Base-by-base conservation (phyloP, 2,329 filamentous ascomycete species). In the Zopfia rhizophila region DNA sequence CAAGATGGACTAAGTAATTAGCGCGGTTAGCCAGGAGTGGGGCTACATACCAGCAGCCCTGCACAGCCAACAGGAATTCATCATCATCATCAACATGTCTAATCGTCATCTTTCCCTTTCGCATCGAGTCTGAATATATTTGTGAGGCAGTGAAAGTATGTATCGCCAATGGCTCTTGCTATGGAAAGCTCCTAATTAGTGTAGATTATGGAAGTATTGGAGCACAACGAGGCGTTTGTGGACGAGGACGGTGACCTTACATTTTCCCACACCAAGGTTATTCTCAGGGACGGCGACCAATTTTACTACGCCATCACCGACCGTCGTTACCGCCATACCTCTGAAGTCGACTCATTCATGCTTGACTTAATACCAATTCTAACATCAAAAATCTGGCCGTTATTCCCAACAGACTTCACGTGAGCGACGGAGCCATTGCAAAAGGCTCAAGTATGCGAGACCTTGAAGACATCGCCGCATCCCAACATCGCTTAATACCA, bases 401-500 rank as follows among this genome's bases (percentile, higher is more conserved):
- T 42, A 27, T 28, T 30, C 28, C 25, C 36, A 36, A 22, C 40
- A 22, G 37, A 14, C 28, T 44, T 44, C 23, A 44, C 30, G n/a
- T 25, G 24, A 36, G 40, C 31, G 7, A 13, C 31, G 10, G 31
- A 44, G 13, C 31, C 31, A 12, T 25, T 37, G 23, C 40, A 22
- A 16, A 25, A 44, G 24, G 31, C 31, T 3, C 16, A 37, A 30
- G 32, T 18, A 36, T 44, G 40, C 40, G 31, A 44, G n/a, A n/a
- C n/a, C n/a, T n/a, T n/a, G n/a, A 29, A 11, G 27, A 27, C 18
- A 42, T 19, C n/a, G n/a, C 45, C 37, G 17, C 37, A 48, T 48
- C 31, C 45, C 21, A 48, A 48, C 21, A 41, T 48, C 25, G 45
- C 32, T 14, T 24, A 42, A 37, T 48, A 48, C 38, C 25, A 23